phyloP scores from a whole-genome alignment of 1,284 basidiomycete species.

The Mycena sp. region DNA sequence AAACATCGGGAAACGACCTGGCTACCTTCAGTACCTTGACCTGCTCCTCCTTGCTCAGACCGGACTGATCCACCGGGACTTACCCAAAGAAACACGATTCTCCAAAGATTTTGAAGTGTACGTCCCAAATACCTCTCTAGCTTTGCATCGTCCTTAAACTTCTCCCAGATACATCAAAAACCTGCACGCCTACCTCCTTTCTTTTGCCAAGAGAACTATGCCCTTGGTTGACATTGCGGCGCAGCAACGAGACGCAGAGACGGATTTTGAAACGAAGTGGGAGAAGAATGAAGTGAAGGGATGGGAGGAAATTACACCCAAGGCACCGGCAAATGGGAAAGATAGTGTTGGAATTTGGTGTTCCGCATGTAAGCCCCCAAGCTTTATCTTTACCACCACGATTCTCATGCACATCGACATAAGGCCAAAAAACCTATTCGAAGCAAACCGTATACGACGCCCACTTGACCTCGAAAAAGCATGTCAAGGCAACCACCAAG shows the following conservation, averaged over 20 bases:
- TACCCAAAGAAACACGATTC: constrained; percentile 77
- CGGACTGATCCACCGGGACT: constrained; percentile 71
- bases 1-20: constrained; percentile 79
- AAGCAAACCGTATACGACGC: constrained; percentile 99
- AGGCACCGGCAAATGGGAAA: constrained; percentile 52
- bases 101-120: constrained; percentile 85
- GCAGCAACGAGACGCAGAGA: constrained; percentile 70
- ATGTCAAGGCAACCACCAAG: constrained; percentile 88
- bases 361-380: constrained; percentile 80
- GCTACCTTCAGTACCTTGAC: constrained; percentile 94
- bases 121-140: constrained; percentile 41
- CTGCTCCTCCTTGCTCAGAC: constrained; percentile 71
- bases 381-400: constrained; percentile 11
- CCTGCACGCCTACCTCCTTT: constrained; percentile 86
- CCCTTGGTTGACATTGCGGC: constrained; percentile 87
- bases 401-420: constrained; percentile 10
- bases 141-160: constrained; percentile 22
- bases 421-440: constrained; percentile 92
- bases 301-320: constrained; percentile 73
- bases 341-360: constrained; percentile 89
- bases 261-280: constrained; percentile 86
- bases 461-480: constrained; percentile 94
- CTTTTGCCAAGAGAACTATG: constrained; percentile 88
- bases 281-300: constrained; percentile 73
- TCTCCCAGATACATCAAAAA: constrained; percentile 78